Evolutionary conservation across 106 monocot species (phyloP).

Genomic region (Xerophyta viscosa): DNA sequence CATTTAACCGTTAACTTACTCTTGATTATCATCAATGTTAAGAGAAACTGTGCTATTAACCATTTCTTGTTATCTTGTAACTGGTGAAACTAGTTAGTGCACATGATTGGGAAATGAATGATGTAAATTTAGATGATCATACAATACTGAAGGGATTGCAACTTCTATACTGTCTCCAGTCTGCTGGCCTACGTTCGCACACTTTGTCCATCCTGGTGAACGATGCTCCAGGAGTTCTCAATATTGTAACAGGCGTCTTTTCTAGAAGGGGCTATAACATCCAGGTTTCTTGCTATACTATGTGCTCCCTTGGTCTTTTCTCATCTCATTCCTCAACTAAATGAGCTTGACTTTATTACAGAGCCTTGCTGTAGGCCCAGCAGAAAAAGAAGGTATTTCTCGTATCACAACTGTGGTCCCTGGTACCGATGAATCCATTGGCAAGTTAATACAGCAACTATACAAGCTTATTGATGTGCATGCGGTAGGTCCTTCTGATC

Average conservation of each 20-base stretch:
- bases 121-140: too few relatives aligned
- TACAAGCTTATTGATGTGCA: constrained; percentile 89
- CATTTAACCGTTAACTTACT: too few relatives aligned
- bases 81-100: too few relatives aligned
- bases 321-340: too few relatives aligned
- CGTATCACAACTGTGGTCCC: constrained; percentile 93
- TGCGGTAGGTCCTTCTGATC: constrained; percentile 33
- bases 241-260: constrained; percentile 88
- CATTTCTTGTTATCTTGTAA: too few relatives aligned
- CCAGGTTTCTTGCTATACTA: constrained; percentile 46
- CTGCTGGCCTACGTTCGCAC: constrained; percentile 77
- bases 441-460: constrained; percentile 80
- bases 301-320: neutral
- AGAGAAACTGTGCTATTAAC: too few relatives aligned
- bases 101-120: too few relatives aligned
- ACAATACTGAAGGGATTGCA: too few relatives aligned
- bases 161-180: constrained; percentile 24
- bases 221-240: constrained; percentile 85
- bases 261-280: constrained; percentile 96
- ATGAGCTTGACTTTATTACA: constrained; percentile 17
- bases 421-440: constrained; percentile 79
- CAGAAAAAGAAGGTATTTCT: constrained; percentile 72
- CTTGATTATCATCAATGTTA: too few relatives aligned
- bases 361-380: constrained; percentile 95
- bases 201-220: constrained; percentile 90